Base-by-base conservation (phyloP, 202 grass and related monocot species). In the Schoenoplectus tabernaemontani region DNA sequence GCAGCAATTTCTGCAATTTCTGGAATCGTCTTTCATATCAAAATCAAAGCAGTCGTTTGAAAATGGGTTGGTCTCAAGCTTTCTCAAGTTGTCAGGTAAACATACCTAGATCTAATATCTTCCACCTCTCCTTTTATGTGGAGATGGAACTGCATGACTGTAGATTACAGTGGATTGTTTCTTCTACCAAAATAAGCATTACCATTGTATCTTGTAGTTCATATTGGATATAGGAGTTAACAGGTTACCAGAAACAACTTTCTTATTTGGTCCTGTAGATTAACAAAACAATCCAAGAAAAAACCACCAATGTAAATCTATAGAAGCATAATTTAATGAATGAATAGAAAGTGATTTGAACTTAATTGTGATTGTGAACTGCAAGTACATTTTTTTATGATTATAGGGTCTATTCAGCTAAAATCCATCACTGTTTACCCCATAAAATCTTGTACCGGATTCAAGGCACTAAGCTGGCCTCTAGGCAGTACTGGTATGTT, bases 401-500 rank as follows among this genome's bases (percentile, higher is more conserved):
- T 67, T 81, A 63, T 81, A 87, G 76, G 67, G 87, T 57, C 78
- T 83, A 64, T 92, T 72, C 80, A 34, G 33, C 81, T 98, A 80
- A 87, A 90, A 84, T 94, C 87, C 43, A 86, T 98, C 83, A 94
- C 78, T 87, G 60, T 98, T 83, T 98, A 98, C 84, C 95, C 95
- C 32, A 88, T 98, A 82, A 98, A 98, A 85, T 98, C 95, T 60
- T 94, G 89, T 84, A 85, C 87, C 80, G 95, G 95, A 81, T 98
- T 94, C 75, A 89, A 76, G 54, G 86, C 74, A 66, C 77, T 84
- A 34, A 84, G 83, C 68, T 98, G 95, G 91, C 95, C 91, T 2
- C 41, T 98, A 70, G 84, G 87, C 42, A 46, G 58, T 93, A 85
- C 82, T 81, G 95, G 95, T 97, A 97, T 63, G 82, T 68, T 32